These are phyloP conservation scores for Xerocomus amazonicus DNA, from an alignment of 1,284 basidiomycete genomes.

Conservation along the genomic window DNA sequence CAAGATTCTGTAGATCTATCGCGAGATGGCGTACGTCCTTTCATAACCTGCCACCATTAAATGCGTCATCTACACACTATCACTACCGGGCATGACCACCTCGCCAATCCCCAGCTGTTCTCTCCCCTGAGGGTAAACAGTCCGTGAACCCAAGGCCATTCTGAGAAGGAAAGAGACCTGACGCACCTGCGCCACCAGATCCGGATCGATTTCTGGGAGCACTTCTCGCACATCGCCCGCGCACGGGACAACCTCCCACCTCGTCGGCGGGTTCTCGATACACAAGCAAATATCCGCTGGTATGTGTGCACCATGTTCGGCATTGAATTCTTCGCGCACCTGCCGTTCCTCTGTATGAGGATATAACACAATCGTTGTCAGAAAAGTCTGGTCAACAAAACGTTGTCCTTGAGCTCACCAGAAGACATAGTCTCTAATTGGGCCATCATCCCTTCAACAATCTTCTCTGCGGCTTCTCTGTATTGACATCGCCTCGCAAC, in stretches of 20 bases:
- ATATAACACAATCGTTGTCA: not conserved
- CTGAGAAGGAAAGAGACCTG: too few relatives aligned
- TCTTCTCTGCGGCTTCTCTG: constrained; percentile 57
- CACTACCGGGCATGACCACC: constrained; percentile 11
- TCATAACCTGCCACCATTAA: too few relatives aligned
- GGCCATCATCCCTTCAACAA: constrained; percentile 60
- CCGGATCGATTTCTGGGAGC: constrained; percentile 55
- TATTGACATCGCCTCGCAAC: constrained; percentile 66
- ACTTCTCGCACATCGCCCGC: constrained; percentile 51
- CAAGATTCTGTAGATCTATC: too few relatives aligned
- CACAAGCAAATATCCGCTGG: constrained; percentile 74
- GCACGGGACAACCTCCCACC: constrained; percentile 60
- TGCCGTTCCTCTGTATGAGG: constrained; percentile 57
- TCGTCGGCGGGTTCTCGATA: constrained; percentile 66
- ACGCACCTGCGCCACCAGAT: constrained; percentile 53
- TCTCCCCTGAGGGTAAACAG: constrained; percentile 12
- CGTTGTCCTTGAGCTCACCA: constrained; percentile 41
- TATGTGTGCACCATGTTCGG: constrained; percentile 63
- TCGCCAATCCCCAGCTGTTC: constrained; percentile 21
- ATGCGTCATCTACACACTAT: constrained; percentile 20
- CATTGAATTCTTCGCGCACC: constrained; percentile 63
- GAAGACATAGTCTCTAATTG: constrained; percentile 60
- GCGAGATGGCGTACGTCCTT: too few relatives aligned
- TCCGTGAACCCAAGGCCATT: not conserved
- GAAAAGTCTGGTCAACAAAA: not conserved